Conservation (phyloP, 257 asterid genomes). For the Forsythia viridissima region DNA sequence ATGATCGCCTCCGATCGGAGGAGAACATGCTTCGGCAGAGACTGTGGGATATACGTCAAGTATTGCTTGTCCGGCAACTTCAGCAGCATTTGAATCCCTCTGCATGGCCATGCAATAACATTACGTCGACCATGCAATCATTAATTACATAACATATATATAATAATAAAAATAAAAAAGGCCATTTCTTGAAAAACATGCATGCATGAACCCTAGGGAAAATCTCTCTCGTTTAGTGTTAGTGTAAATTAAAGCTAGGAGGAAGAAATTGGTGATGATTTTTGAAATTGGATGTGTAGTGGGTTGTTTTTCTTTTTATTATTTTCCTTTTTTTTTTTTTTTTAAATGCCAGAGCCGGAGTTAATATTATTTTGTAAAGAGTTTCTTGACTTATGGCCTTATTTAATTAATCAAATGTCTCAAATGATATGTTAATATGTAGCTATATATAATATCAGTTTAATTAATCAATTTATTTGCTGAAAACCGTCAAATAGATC, state of each 20-base stretch:
- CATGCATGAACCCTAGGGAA: conserved; percentile 13
- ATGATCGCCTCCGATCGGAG: conserved; percentile 63
- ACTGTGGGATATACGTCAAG: conserved; percentile 75
- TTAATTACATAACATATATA: conserved; percentile 39
- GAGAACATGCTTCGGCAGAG: conserved; percentile 62
- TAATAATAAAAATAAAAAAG: conserved; percentile 12
- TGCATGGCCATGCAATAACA: conserved; percentile 65
- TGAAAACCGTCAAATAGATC: neutral
- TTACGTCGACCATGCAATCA: conserved; percentile 32
- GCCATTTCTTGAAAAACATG: neutral
- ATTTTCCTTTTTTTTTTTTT: neutral
- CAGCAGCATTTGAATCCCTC: conserved; percentile 55
- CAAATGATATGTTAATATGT: neutral
- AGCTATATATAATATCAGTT: neutral
- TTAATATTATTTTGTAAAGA: conserved; percentile 28
- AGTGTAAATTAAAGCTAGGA: conserved; percentile 28
- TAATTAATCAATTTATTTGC: neutral
- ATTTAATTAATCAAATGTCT: conserved; percentile 10
- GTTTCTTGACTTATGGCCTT: conserved; percentile 19
- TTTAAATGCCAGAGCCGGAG: neutral
- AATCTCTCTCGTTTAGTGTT: neutral
- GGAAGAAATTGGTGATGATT: conserved; percentile 12
- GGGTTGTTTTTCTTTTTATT: neutral
- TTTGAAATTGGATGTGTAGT: neutral
- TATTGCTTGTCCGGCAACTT: conserved; percentile 61